Evolutionary conservation across 345 rosid species (phyloP).

Genomic region (Brassica carinata): DNA sequence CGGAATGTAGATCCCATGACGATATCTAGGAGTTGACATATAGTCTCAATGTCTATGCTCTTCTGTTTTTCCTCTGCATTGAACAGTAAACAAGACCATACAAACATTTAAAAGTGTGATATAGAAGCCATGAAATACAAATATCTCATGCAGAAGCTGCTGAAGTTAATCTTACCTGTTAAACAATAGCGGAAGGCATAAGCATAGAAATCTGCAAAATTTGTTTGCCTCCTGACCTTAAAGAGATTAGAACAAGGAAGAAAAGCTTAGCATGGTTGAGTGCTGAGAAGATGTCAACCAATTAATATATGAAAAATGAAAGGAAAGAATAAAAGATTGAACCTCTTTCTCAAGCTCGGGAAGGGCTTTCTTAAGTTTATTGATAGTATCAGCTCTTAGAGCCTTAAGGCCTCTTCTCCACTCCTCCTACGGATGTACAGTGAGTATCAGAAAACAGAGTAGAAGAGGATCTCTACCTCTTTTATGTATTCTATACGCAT

Average conservation of each 20-base stretch:
- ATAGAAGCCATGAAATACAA: not conserved
- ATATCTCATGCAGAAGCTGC: not conserved
- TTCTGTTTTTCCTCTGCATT: slow-evolving; percentile 92
- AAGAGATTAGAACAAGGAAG: not conserved
- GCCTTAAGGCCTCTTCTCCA: slow-evolving; percentile 84
- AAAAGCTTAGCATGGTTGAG: not conserved
- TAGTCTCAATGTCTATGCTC: slow-evolving; percentile 89
- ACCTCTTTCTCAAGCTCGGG: slow-evolving; percentile 92
- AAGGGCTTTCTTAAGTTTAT: slow-evolving; percentile 73
- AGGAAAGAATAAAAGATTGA: slow-evolving; percentile 6
- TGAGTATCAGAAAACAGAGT: not conserved
- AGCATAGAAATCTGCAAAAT: slow-evolving; percentile 80
- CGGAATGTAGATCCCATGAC: slow-evolving; percentile 76
- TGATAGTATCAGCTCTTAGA: slow-evolving; percentile 64
- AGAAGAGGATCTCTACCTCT: not conserved
- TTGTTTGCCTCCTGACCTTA: slow-evolving; percentile 72
- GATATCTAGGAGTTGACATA: slow-evolving; percentile 78
- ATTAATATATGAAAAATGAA: not conserved
- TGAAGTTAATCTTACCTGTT: slow-evolving; percentile 56
- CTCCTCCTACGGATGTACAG: slow-evolving; percentile 55
- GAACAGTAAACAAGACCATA: slow-evolving; percentile 17
- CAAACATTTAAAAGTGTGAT: not conserved
- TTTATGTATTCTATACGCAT: too few relatives aligned
- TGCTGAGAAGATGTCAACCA: not conserved
- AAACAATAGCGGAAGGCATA: slow-evolving; percentile 88